phyloP scores from a whole-genome alignment of 2,329 filamentous ascomycete genomes.

The Plectosphaerella plurivora region DNA sequence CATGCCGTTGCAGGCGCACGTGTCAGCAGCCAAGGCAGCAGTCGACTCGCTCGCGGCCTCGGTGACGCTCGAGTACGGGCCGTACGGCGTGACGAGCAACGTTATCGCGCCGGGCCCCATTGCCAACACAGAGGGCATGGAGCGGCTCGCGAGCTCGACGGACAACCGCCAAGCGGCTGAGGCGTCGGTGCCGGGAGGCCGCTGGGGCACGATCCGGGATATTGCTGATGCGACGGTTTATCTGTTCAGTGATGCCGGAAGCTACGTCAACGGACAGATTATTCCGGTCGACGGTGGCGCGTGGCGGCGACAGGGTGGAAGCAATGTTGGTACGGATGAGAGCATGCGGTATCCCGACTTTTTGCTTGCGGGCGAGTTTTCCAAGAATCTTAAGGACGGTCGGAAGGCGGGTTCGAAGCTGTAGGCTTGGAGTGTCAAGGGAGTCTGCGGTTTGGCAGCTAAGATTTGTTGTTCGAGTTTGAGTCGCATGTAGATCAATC shows the following conservation, averaged over 20 bases:
- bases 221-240: constrained; percentile 91
- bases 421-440: constrained; percentile 12
- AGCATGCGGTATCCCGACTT: constrained; percentile 51
- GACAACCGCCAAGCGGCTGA: constrained; percentile 25
- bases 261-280: constrained; percentile 79
- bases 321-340: constrained; percentile 41
- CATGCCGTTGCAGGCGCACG: constrained; percentile 80
- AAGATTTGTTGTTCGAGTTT: not conserved
- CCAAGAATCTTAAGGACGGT: constrained; percentile 25
- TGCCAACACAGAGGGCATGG: constrained; percentile 75
- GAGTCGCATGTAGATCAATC: too few species aligned
- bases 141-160: constrained; percentile 47
- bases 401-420: constrained; percentile 34
- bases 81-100: constrained; percentile 81
- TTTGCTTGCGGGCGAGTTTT: constrained; percentile 27
- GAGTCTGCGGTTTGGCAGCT: not conserved
- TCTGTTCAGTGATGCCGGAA: constrained; percentile 79
- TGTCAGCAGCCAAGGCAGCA: constrained; percentile 85
- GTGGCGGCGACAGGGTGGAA: constrained; percentile 47
- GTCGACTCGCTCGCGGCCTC: constrained; percentile 80
- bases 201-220: constrained; percentile 77
- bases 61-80: constrained; percentile 85
- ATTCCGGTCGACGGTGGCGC: constrained; percentile 67
- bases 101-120: constrained; percentile 87
- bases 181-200: constrained; percentile 63